Base-by-base conservation (phyloP, 805 yeast species). In the Kodamaea restingae region DNA sequence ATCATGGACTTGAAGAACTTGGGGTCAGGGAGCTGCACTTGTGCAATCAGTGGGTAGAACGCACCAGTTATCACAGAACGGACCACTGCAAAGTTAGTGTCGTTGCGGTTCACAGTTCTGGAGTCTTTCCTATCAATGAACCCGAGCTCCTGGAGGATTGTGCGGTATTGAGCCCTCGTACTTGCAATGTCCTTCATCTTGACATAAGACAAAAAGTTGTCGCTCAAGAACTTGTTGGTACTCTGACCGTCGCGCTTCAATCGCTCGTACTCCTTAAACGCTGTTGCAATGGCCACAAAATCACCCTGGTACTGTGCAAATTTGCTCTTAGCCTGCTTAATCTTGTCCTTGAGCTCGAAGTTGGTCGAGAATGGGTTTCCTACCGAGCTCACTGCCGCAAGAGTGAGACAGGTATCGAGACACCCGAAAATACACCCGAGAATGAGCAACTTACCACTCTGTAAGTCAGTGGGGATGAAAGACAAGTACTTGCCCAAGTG, bases 391-490 rank as follows among this genome's bases (percentile, higher is more conserved):
- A 88, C 70, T 0, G 96, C 78, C 0, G 95, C 91, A n/a, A 87
- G 63, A 0, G 93, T 78, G n/a, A 88, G 67, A 42, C 90, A 82
- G 14, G 75, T 63, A 18, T 86, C 90, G 6, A 90, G 62, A 51
- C 93, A 83, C 0, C 93, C 93, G 57, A 91, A 86, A 4, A 90
- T 73, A 31, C 91, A 78, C 1, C 95, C 88, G 44, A 80, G 75
- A 12, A 90, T 78, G 25, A 91, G 63, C 38, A 90, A 60, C 51
- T 91, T 91, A 7, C 95, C 96, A 35, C 88, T 83, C 44, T 78
- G 81, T 32, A 91, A 75, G 56, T 91, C 98, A 1, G 85, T 80
- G 1, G 98, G 98, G 43, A 91, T 67, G 52, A 82, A 67, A 0
- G 96, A 82, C 25, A 91, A 67, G 51, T 82, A 88, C 31, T 67